Evolutionary conservation across 257 asterid species (phyloP), one percentile per base, ranked within the genome.

Genomic region (Catharanthus roseus): DNA sequence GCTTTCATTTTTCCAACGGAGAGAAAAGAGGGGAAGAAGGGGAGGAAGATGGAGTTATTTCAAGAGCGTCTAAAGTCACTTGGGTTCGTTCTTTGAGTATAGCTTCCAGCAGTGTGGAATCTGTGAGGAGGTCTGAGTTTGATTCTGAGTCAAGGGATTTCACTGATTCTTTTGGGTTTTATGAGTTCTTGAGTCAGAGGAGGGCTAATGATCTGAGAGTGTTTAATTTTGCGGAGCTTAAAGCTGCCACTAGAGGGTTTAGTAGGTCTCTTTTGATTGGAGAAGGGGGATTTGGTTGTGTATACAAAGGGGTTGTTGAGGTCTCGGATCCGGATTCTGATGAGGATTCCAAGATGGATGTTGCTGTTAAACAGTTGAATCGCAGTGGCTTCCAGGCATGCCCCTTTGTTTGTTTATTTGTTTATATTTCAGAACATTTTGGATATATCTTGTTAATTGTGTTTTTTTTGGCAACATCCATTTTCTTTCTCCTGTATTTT

Each of bases 301-400:
- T 91, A 11, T 90, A 83, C n/a, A 75, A 80, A 75, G 98, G 96
- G 18, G 70, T 88, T 82, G 86, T 90, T 81, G 24, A 29, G 49
- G 58, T 70, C 0, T 26, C 38, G 11, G 75, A 71, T 74, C 33
- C 68, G 39, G 88, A 65, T 70, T 58, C 86, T 67, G 85, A 69
- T n/a, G 60, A 47, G 45, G 76, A 75, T 18, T 41, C 75, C 26
- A 79, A 66, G 19, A 55, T 82, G 65, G 93, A 90, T 56, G 96
- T 93, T 56, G 98, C 98, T 44, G 53, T 93, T 77, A 93, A 93
- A 78, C 97, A 91, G 84, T 67, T 93, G 84, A 93, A 93, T 80
- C 90, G 97, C 68, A 83, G 84, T 75, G 98, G 97, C 53, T 89
- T 82, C 87, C 98, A 93, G 98, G 98, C 95, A 90, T 75, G 88